phyloP scores from a whole-genome alignment of 768 basidiomycete species.

The Termitomyces sp. region DNA sequence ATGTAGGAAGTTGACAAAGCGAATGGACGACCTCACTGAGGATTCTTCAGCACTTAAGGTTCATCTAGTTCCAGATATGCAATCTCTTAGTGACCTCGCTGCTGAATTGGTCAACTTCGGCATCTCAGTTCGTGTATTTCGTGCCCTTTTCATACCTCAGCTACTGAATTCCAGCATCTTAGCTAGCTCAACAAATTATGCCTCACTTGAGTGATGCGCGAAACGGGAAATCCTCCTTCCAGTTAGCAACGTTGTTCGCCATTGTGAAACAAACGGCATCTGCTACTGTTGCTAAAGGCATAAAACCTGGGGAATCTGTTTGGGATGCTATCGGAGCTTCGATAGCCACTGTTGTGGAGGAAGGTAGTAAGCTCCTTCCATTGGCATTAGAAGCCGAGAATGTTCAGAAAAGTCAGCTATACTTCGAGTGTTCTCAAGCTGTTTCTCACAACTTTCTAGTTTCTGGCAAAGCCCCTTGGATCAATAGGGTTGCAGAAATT shows the following conservation, averaged over 20 bases:
- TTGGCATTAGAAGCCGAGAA: conserved; percentile 71
- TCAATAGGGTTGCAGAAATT: conserved; percentile 75
- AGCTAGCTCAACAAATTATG: conserved; percentile 90
- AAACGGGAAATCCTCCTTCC: conserved; percentile 71
- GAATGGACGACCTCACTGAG: conserved; percentile 74
- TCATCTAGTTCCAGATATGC: conserved; percentile 67
- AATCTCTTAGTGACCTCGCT: conserved; percentile 64
- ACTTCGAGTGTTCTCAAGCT: neutral
- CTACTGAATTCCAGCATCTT: neutral
- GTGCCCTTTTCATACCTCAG: neutral
- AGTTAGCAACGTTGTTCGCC: conserved; percentile 61
- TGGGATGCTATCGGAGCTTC: conserved; percentile 79
- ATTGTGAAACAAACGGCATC: conserved; percentile 72
- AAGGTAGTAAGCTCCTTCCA: conserved; percentile 67
- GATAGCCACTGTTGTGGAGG: conserved; percentile 64
- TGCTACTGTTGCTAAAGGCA: conserved; percentile 63
- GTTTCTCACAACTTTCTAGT: conserved; percentile 34
- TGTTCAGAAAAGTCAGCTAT: conserved; percentile 64
- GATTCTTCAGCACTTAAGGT: conserved; percentile 69
- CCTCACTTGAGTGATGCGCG: conserved; percentile 83
- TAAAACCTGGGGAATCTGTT: conserved; percentile 57
- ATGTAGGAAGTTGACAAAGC: conserved; percentile 81
- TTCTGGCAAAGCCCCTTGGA: conserved; percentile 79
- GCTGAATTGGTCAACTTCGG: conserved; percentile 88
- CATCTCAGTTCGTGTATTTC: conserved; percentile 58